phyloP scores from a whole-genome alignment of 2,329 filamentous ascomycete species.

The Pseudogymnoascus sp. region DNA sequence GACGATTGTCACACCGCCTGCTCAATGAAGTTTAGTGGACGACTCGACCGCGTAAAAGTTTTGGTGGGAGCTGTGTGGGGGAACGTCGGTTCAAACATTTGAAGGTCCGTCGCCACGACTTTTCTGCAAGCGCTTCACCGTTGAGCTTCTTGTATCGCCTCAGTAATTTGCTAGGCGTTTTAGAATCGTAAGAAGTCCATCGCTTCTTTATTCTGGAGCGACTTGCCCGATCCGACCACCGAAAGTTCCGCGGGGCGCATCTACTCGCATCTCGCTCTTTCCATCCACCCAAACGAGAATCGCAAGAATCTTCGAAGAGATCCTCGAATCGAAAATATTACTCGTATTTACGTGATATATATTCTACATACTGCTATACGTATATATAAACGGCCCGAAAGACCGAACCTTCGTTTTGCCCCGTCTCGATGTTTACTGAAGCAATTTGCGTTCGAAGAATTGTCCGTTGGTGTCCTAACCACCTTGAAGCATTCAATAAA shows the following conservation, averaged over 20 bases:
- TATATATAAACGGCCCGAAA: background rate
- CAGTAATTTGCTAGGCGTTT: conserved; percentile 3
- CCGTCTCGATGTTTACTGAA: conserved; percentile 7
- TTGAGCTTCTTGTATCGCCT: background rate
- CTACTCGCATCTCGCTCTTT: background rate
- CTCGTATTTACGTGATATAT: background rate
- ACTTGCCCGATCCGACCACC: background rate
- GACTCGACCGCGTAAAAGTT: conserved; percentile 4
- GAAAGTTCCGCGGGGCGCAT: background rate
- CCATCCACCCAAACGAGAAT: background rate
- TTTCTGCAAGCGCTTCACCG: background rate
- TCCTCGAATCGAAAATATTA: background rate
- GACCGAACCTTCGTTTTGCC: background rate
- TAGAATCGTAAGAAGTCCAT: background rate
- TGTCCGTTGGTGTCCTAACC: background rate
- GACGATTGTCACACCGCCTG: background rate
- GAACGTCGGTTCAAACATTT: background rate
- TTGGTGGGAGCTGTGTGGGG: conserved; percentile 7
- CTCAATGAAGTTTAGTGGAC: background rate
- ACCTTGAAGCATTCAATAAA: background rate
- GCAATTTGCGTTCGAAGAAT: background rate
- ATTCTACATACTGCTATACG: background rate
- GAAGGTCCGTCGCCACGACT: background rate
- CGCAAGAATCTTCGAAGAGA: conserved; percentile 3
- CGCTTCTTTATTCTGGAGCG: background rate